A percentile compares a stretch with the other conserved stretches of the same genome.
Evolutionary conservation across 306 rosid species (phyloP).

Genomic region (Cotoneaster glaucophyllus): DNA sequence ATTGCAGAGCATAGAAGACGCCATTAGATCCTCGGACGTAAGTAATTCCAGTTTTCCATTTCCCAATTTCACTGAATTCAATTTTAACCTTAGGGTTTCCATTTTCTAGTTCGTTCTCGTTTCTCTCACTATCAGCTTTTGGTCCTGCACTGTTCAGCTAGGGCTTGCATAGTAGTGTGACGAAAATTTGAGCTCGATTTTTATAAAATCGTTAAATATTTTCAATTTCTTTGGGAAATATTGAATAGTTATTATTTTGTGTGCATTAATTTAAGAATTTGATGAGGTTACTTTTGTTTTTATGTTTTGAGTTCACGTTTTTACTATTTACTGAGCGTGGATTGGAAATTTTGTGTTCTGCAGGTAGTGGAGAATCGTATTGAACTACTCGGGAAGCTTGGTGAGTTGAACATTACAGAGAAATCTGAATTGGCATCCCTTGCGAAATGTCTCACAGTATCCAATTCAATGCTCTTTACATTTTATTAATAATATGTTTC

Average conservation of each 20-base stretch:
- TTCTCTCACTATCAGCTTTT: neutral
- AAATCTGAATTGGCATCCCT: slow-evolving; percentile 41
- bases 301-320: neutral
- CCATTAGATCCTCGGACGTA: slow-evolving; percentile 77
- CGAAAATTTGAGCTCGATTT: neutral
- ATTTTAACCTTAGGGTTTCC: neutral
- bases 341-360: neutral
- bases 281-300: neutral
- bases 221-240: neutral
- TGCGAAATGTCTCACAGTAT: slow-evolving; percentile 53
- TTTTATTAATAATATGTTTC: neutral
- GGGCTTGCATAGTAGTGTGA: too few species aligned
- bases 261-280: neutral
- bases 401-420: slow-evolving; percentile 36
- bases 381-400: slow-evolving; percentile 44
- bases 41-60: slow-evolving; percentile 11
- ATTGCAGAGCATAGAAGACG: slow-evolving; percentile 43
- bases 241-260: neutral
- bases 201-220: neutral
- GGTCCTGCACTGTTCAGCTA: neutral
- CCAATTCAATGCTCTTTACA: slow-evolving; percentile 19
- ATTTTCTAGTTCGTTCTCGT: neutral
- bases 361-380: slow-evolving; percentile 70
- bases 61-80: neutral
- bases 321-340: neutral